Conservation (phyloP, 2,329 filamentous ascomycete species). For the Trichoderma harzianum region DNA sequence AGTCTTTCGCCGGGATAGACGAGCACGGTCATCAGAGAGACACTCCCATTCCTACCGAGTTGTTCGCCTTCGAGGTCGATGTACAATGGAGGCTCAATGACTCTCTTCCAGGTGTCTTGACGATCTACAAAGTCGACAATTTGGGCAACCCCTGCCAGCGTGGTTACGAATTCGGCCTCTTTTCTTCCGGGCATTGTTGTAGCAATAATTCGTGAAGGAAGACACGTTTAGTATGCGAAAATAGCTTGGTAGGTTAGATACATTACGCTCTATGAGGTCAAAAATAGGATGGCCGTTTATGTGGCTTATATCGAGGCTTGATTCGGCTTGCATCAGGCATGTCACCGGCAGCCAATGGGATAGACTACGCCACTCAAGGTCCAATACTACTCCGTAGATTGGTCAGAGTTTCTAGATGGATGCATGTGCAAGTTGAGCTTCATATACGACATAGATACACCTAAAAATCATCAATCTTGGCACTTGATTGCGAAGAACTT, state of each 20-base stretch:
- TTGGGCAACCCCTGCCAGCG: not conserved
- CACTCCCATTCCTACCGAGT: not conserved
- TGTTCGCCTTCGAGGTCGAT: not conserved
- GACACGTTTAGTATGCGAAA: not conserved
- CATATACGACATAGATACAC: not conserved
- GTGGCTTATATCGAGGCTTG: not conserved
- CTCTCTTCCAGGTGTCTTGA: too few relatives aligned
- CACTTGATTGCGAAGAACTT: not conserved
- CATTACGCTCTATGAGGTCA: not conserved
- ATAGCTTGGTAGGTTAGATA: not conserved
- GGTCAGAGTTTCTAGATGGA: not conserved
- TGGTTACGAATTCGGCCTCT: not conserved
- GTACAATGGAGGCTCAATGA: not conserved
- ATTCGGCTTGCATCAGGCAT: not conserved
- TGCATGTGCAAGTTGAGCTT: not conserved
- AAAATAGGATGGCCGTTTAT: not conserved
- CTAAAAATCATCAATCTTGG: not conserved
- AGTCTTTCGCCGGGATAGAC: not conserved
- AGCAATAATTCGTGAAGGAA: not conserved
- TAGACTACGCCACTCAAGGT: not conserved
- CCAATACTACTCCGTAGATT: not conserved
- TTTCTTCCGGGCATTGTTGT: not conserved
- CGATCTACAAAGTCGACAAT: not conserved
- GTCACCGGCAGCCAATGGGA: not conserved
- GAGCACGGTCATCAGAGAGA: not conserved